Evolutionary conservation across 2,329 filamentous ascomycete species (phyloP), one percentile per base, ranked within the genome.

Genomic region (Akanthomyces dipterigenus): DNA sequence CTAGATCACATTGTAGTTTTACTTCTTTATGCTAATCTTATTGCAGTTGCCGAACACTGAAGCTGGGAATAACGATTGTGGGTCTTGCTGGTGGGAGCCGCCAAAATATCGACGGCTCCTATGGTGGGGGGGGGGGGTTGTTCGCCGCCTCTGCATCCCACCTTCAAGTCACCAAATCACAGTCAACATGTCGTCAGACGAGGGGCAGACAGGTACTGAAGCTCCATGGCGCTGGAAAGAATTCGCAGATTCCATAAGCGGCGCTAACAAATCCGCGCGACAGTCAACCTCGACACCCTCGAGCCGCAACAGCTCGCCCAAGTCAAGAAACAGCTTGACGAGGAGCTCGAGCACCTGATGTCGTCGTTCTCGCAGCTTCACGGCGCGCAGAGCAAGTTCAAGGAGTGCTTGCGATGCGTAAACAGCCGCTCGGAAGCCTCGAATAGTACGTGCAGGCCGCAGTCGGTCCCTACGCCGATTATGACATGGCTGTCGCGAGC

Each of bases 251-350:
- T 7, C 11, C n/a, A n/a, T n/a, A 24, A 20, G 28, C 42, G 18
- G 9, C 51, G 34, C 46, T 62, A 49, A 61, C 51, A 49, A 20
- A 12, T 14, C 2, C 22, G 38, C 26, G 40, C 20, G 42, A 46
- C 66, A 85, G 83, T 86, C 67, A 83, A 82, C 67, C 79, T 99
- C 69, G 86, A 88, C 69, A 86, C 84, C 64, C 88, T 99, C 70
- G 89, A 88, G 68, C 82, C 88, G 28, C 90, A 91, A 67, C 93
- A 97, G 77, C 89, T 99, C 67, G 88, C 86, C 67, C 87, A 91
- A 69, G 88, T 99, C 67, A 97, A 99, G 81, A 92, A 95, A 75
- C 93, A 97, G 75, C 88, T 99, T 67, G 93, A 96, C 74, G 88
- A 95, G 70, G 95, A 99, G 77, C 88, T 99, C 66, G 91, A 96